Conservation (phyloP, 805 yeast species). For the Barnettozyma wickerhamii region DNA sequence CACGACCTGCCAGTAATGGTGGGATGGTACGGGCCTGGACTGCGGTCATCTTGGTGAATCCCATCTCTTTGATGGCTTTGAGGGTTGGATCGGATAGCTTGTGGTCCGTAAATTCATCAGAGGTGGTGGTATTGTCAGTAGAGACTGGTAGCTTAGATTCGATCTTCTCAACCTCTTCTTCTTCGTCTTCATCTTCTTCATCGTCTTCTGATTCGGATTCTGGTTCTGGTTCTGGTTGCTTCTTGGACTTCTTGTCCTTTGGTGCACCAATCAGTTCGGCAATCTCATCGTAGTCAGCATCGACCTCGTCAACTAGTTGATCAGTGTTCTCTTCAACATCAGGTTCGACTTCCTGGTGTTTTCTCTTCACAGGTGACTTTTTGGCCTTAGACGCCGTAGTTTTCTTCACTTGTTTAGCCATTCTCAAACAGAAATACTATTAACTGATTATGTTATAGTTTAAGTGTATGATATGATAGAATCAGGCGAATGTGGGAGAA, state of each 20-base stretch:
- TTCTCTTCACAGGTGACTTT: slow-evolving; percentile 21
- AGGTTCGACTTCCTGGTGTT: slow-evolving; percentile 27
- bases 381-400: slow-evolving; percentile 1
- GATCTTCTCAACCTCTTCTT: slow-evolving; percentile 17
- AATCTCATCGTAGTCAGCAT: slow-evolving; percentile 54
- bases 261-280: slow-evolving; percentile 49
- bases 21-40: slow-evolving; percentile 97
- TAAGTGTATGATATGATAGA: too few relatives aligned
- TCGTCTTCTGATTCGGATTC: slow-evolving; percentile 21
- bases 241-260: slow-evolving; percentile 19
- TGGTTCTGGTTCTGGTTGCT: slow-evolving; percentile 16
- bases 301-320: slow-evolving; percentile 47
- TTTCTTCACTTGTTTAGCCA: slow-evolving; percentile 15
- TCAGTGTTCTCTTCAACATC: slow-evolving; percentile 34
- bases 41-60: slow-evolving; percentile 85
- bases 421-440: too few relatives aligned
- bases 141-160: slow-evolving; percentile 15
- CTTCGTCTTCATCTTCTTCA: slow-evolving; percentile 14
- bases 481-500: too few relatives aligned
- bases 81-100: slow-evolving; percentile 78
- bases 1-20: slow-evolving; percentile 93
- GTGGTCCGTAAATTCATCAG: slow-evolving; percentile 40
- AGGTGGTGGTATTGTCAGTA: slow-evolving; percentile 8
- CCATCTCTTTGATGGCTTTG: slow-evolving; percentile 82
- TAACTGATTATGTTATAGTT: too few relatives aligned